A percentile compares a stretch with the other conserved stretches of the same genome.
These are phyloP conservation scores for Globisporangium takayamanum DNA, from an alignment of 352 stramenopile species.

Conservation along the genomic window DNA sequence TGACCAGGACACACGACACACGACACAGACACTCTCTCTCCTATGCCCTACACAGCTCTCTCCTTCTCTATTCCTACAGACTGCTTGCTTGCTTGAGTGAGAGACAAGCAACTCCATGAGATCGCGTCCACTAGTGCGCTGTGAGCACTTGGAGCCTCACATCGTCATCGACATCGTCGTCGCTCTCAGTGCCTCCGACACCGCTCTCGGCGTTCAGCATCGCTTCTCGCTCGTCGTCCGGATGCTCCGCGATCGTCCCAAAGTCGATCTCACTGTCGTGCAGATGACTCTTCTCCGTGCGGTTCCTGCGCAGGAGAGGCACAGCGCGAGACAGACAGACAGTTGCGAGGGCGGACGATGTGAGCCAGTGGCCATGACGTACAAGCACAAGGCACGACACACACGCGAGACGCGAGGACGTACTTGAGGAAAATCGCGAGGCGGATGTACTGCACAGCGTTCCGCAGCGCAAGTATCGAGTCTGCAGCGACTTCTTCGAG, in stretches of 20 bases:
- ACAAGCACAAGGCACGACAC: no score
- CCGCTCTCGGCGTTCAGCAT: conserved; percentile 47
- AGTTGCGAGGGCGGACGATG: neutral
- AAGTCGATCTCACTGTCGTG: conserved; percentile 65
- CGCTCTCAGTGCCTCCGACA: conserved; percentile 24
- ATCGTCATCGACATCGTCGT: conserved; percentile 10
- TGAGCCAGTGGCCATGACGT: neutral
- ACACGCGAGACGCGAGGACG: neutral
- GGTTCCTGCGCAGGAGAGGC: conserved; percentile 30
- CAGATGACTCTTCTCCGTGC: conserved; percentile 33
- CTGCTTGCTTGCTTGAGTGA: neutral
- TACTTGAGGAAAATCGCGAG: conserved; percentile 84
- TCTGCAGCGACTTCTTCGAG: conserved; percentile 80
- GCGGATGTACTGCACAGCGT: conserved; percentile 74
- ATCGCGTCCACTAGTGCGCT: conserved; percentile 2
- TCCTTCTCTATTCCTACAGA: no score
- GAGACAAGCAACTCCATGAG: neutral
- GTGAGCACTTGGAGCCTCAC: conserved; percentile 10
- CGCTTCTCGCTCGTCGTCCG: conserved; percentile 37
- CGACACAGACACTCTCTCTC: no score
- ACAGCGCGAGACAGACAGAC: neutral
- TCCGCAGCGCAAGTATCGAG: conserved; percentile 68
- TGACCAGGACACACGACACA: no score
- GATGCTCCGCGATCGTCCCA: conserved; percentile 27
- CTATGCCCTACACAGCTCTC: no score